phyloP scores from a whole-genome alignment of 371 early-diverging fungal species.

The Rhizopus stolonifer region DNA sequence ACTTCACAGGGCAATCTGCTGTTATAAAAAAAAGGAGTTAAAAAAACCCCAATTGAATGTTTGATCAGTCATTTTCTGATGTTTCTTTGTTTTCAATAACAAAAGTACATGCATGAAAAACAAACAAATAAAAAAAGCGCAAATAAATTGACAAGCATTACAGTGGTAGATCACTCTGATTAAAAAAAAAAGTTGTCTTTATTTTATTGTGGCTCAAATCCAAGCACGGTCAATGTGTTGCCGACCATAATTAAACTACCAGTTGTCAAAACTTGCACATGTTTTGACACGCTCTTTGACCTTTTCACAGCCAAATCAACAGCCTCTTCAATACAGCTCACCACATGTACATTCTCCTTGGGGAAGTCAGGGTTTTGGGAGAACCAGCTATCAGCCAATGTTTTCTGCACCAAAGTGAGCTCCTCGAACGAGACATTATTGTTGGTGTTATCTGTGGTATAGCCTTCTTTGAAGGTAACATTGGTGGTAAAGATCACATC shows the following conservation, averaged over 20 bases:
- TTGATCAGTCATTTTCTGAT: no score
- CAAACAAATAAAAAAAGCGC: no score
- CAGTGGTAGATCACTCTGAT: no score
- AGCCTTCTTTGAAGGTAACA: slow-evolving; percentile 55
- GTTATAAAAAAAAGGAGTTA: no score
- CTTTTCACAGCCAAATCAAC: slow-evolving; percentile 61
- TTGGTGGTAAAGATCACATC: slow-evolving; percentile 80
- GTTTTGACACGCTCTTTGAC: slow-evolving; percentile 23
- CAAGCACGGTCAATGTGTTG: slow-evolving; percentile 71
- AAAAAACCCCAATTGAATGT: no score
- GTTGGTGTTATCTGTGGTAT: slow-evolving; percentile 64
- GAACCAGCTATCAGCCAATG: slow-evolving; percentile 53
- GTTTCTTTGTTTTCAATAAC: no score
- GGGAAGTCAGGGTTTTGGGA: slow-evolving; percentile 33
- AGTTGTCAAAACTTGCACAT: slow-evolving; percentile 76
- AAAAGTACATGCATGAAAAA: no score
- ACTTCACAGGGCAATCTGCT: no score
- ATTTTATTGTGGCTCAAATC: slow-evolving; percentile 44
- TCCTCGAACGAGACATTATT: slow-evolving; percentile 58
- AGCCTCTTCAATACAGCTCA: slow-evolving; percentile 70
- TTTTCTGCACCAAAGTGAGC: slow-evolving; percentile 55
- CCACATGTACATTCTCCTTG: slow-evolving; percentile 41
- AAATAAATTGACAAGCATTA: no score
- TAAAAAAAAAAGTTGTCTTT: no score
- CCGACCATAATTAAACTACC: slow-evolving; percentile 96